Conservation (phyloP, 768 basidiomycete genomes). For the Suillus plorans region DNA sequence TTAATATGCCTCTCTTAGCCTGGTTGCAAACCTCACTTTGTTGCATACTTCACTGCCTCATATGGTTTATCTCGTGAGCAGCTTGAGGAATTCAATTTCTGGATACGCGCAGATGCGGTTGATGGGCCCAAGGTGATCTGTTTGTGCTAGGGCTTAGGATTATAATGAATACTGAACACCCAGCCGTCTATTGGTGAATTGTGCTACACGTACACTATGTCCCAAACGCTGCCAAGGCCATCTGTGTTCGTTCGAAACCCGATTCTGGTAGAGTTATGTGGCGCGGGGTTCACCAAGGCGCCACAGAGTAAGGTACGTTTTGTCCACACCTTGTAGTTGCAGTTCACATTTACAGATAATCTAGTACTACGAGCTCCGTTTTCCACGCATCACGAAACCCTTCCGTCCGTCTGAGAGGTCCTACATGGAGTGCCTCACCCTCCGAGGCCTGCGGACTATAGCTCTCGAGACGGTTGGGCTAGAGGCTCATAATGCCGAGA, state of each 20-base stretch:
- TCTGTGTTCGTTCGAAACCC: slow-evolving; percentile 58
- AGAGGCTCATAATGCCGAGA: slow-evolving; percentile 35
- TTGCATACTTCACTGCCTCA: slow-evolving; percentile 71
- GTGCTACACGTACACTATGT: slow-evolving; percentile 57
- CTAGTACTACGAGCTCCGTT: slow-evolving; percentile 83
- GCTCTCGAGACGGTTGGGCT: slow-evolving; percentile 56
- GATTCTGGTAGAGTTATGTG: slow-evolving; percentile 69
- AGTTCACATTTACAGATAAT: slow-evolving; percentile 3
- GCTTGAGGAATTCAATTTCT: slow-evolving; percentile 72
- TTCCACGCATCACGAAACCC: slow-evolving; percentile 75
- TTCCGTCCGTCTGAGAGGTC: slow-evolving; percentile 58
- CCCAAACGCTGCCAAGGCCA: slow-evolving; percentile 50
- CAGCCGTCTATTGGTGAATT: slow-evolving; percentile 32
- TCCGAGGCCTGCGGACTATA: slow-evolving; percentile 51
- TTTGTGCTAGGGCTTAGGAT: neutral
- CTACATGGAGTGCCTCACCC: slow-evolving; percentile 57
- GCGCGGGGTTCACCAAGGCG: slow-evolving; percentile 83
- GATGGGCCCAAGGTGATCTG: slow-evolving; percentile 10
- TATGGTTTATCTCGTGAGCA: slow-evolving; percentile 71
- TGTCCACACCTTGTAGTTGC: neutral
- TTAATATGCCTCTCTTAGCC: slow-evolving; percentile 32
- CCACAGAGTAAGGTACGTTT: slow-evolving; percentile 47
- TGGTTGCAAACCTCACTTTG: slow-evolving; percentile 54
- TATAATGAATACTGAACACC: slow-evolving; percentile 4
- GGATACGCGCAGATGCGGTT: slow-evolving; percentile 39